Evolutionary conservation across 2,329 filamentous ascomycete species (phyloP).

Genomic region (Dactylonectria macrodidyma): DNA sequence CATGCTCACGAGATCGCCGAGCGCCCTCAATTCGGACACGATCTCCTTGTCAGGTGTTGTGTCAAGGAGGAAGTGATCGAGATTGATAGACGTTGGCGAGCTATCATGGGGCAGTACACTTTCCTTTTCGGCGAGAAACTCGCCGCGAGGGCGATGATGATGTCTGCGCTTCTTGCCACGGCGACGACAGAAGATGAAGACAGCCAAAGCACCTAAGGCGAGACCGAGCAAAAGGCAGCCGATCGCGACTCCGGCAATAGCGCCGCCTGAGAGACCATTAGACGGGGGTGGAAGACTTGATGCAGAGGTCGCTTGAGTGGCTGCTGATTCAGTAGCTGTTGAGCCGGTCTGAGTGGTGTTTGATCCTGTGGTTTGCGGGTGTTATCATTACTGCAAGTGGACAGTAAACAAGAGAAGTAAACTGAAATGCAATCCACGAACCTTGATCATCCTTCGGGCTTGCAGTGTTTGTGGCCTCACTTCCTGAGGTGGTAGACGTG

Average conservation of each 20-base stretch:
- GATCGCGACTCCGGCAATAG: not conserved
- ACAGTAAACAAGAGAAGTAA: too few relatives aligned
- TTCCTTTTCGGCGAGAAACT: not conserved
- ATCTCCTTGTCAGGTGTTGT: conserved; percentile 56
- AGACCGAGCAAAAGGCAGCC: not conserved
- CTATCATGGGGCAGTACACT: not conserved
- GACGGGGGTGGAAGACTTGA: not conserved
- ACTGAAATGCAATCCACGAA: too few relatives aligned
- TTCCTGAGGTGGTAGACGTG: too few relatives aligned
- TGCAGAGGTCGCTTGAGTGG: not conserved
- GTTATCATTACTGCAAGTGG: too few relatives aligned
- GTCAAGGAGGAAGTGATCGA: conserved; percentile 56
- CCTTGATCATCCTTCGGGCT: too few relatives aligned
- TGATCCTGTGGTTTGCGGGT: too few relatives aligned
- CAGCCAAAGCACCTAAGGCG: not conserved
- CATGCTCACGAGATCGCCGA: conserved; percentile 55
- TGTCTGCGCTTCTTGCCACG: conserved; percentile 1
- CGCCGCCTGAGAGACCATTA: not conserved
- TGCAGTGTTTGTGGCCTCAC: too few relatives aligned
- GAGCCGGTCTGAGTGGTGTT: too few relatives aligned
- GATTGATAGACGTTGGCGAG: conserved; percentile 36
- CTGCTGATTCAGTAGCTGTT: too few relatives aligned
- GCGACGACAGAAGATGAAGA: conserved; percentile 33
- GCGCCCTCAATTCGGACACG: conserved; percentile 49
- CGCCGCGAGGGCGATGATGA: not conserved